Percentiles rank a stretch among this genome's conserved stretches.
Evolutionary conservation across 2,329 filamentous ascomycete species (phyloP).

Genomic region (Aureobasidium sp.): DNA sequence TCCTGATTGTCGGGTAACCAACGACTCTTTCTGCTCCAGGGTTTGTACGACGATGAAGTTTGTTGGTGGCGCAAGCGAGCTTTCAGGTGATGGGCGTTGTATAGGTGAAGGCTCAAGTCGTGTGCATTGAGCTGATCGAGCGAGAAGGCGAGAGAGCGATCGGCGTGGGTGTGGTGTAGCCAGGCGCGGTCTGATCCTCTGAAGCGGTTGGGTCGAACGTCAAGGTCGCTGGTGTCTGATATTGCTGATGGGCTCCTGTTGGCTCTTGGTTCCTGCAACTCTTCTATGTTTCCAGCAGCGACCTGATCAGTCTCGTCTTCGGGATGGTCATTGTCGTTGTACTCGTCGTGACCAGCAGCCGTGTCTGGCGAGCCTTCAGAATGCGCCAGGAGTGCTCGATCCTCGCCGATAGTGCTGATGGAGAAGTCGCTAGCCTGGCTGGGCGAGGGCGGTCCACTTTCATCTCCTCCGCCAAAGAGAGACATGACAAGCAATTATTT

Average conservation of each 20-base stretch:
- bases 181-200: constrained; percentile 60
- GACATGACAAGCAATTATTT: neutral
- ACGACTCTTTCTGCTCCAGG: constrained; percentile 32
- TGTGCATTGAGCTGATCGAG: constrained; percentile 55
- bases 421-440: constrained; percentile 7
- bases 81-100: constrained; percentile 66
- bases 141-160: constrained; percentile 54
- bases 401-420: constrained; percentile 4
- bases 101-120: constrained; percentile 69
- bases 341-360: neutral
- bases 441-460: neutral
- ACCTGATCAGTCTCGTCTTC: neutral
- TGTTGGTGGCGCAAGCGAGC: constrained; percentile 27
- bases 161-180: constrained; percentile 51
- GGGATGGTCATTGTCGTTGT: neutral
- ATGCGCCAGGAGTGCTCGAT: neutral
- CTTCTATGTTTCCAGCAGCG: neutral
- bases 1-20: constrained; percentile 30
- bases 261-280: neutral
- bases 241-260: neutral
- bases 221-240: neutral
- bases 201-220: constrained; percentile 48
- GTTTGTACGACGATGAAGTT: constrained; percentile 4
- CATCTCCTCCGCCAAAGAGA: constrained; percentile 4
- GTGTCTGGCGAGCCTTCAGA: neutral